Evolutionary conservation across 495 filamentous ascomycete species (phyloP), one percentile per base, ranked within the genome.

Genomic region (Thermothielavioides terrestris): DNA sequence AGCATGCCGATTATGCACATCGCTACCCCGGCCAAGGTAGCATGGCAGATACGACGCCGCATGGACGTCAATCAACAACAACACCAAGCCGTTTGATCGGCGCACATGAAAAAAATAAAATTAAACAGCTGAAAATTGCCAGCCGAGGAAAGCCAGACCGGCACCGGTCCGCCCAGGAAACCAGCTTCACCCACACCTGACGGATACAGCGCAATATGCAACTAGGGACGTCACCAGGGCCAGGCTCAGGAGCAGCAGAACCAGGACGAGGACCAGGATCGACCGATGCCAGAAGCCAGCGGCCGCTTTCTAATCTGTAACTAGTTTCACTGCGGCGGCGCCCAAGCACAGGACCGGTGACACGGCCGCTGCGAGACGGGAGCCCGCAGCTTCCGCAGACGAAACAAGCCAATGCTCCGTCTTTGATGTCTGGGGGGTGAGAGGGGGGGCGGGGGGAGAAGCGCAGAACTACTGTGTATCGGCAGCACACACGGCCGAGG

Each of bases 361-460:
- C 35, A 35, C 28, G 30, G 41, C 26, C 21, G 30, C 34, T 45
- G 25, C 34, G 25, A 25, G 42, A 17, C 51, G 44, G 51, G 32
- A 53, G 23, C 28, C 11, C 26, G 44, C 51, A 49, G 51, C 51
- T 35, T 38, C 18, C 15, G 51, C 25, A n/a, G 51, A 31, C 32
- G 37, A 49, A 43, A 53, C 26, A 23, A 26, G 49, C 9, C 30
- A 8, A 21, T 27, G 22, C 18, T 45, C 23, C 41, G 38, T 34
- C 32, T 30, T 30, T 18, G 2, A 20, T 30, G 15, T 38, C 30
- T 39, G 39, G 40, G 28, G 32, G 21, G n/a, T n/a, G n/a, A n/a
- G n/a, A n/a, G n/a, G n/a, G n/a, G n/a, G n/a, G n/a, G n/a, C n/a
- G n/a, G n/a, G n/a, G n/a, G n/a, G n/a, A n/a, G n/a, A n/a, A n/a